A percentile compares a stretch with the other conserved stretches of the same genome.
Evolutionary conservation across 2,329 filamentous ascomycete genomes (phyloP).

Genomic region (Colletotrichum salicis): DNA sequence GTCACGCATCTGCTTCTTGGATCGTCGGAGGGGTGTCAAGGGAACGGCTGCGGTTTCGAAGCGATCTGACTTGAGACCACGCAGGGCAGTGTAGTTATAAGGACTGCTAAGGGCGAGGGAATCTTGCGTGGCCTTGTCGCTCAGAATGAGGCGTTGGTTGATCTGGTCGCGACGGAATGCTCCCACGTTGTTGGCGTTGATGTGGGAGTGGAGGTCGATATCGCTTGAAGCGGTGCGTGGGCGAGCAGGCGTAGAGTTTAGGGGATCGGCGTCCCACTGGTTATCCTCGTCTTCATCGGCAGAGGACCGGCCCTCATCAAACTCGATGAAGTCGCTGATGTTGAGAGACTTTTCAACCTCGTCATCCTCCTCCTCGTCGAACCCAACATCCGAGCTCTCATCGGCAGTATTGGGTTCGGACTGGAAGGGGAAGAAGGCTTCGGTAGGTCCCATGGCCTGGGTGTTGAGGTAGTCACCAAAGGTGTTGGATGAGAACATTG

Average conservation of each 20-base stretch:
- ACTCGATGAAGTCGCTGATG: conserved; percentile 79
- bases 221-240: conserved; percentile 61
- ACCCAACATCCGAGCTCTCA: conserved; percentile 55
- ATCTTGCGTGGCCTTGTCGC: conserved; percentile 69
- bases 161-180: conserved; percentile 79
- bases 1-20: conserved; percentile 60
- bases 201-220: conserved; percentile 65
- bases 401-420: conserved; percentile 67
- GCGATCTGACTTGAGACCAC: conserved; percentile 73
- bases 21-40: conserved; percentile 74
- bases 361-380: conserved; percentile 68
- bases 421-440: conserved; percentile 79
- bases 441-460: conserved; percentile 76
- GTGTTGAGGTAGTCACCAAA: conserved; percentile 69
- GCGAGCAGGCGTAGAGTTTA: conserved; percentile 63
- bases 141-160: conserved; percentile 69
- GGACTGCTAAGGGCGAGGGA: conserved; percentile 71
- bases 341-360: conserved; percentile 73
- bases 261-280: conserved; percentile 59
- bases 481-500: conserved; percentile 69
- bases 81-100: conserved; percentile 69
- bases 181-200: conserved; percentile 74
- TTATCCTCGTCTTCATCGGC: conserved; percentile 67
- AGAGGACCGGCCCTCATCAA: conserved; percentile 68
- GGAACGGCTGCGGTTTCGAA: conserved; percentile 73